Base-by-base conservation (phyloP, 2,329 filamentous ascomycete genomes). In the Helminthosporium solani region DNA sequence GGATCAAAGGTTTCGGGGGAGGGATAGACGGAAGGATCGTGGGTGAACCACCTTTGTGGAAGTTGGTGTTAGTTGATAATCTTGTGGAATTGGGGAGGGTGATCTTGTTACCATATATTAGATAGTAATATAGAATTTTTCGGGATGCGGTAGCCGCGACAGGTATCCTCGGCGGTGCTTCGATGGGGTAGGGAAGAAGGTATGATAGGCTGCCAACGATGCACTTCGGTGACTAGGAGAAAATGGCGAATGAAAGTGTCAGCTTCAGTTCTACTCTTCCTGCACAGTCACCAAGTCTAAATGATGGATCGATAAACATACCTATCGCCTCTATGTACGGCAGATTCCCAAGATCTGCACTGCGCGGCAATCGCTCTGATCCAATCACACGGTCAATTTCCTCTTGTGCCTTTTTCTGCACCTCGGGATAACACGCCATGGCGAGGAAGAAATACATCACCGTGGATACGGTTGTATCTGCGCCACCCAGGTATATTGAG, bases 311-410 rank as follows among this genome's bases (percentile, higher is more conserved):
- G 23, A 25, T 5, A 25, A 25, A 31, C 28, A 12, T 31, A 31
- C 28, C 28, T 2, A 66, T 46, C 1, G 61, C 58, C 3, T 58
- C 49, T 41, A 70, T 60, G 31, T 71, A 72, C 18, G 58, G 59
- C 27, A 82, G 60, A 0, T 60, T 58, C 0, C 67, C 62, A 6
- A 73, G 64, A 50, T 82, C 78, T 2, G 72, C 66, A 46, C 76
- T 73, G 0, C 56, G 66, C 1, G 79, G 78, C 1, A 81, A 61
- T 7, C 78, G 64, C 30, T 67, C 60, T 3, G 52, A 56, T 5
- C 76, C 77, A 11, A 80, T 69, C 0, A 79, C 73, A 2, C 59
- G 53, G 46, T 82, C 78, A 9, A 82, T 57, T 37, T 75, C 68
- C 6, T 60, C 63, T 49, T 73, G 73, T 0, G 74, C 76, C 50